These are phyloP conservation scores for Oehlia diaphana DNA, from an alignment of 192 early-diverging fungal species.

Conservation along the genomic window DNA sequence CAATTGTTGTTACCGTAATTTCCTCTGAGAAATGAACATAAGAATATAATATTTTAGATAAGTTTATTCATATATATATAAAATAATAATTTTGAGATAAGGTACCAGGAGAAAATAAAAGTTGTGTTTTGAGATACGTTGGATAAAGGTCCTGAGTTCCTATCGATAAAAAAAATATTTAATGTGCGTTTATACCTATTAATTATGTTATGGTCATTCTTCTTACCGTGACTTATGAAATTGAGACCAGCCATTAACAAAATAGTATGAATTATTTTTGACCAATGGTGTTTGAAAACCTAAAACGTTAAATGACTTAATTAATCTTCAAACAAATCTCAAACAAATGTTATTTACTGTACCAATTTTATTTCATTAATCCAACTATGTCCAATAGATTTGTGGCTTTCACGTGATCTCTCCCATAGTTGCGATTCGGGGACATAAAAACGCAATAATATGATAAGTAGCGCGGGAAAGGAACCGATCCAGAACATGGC, in stretches of 20 bases:
- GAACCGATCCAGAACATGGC: conserved; percentile 71
- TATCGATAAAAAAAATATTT: not conserved
- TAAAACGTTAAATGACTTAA: too few species aligned
- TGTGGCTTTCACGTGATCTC: too few species aligned
- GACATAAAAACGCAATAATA: conserved; percentile 60
- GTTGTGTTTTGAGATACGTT: conserved; percentile 44
- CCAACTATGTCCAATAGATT: too few species aligned
- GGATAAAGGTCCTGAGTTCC: conserved; percentile 70
- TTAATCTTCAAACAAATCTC: too few species aligned
- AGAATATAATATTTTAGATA: too few species aligned
- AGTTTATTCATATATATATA: too few species aligned
- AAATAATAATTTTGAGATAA: too few species aligned
- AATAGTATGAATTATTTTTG: conserved; percentile 50
- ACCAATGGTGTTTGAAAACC: conserved; percentile 49
- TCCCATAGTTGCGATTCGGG: conserved; percentile 50
- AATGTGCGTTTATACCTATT: too few species aligned
- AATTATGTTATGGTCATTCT: not conserved
- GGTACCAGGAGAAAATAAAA: not conserved
- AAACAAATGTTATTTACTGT: too few species aligned
- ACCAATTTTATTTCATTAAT: too few species aligned
- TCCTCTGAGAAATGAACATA: conserved; percentile 10
- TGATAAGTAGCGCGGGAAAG: conserved; percentile 56
- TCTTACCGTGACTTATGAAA: conserved; percentile 63
- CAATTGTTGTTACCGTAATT: conserved; percentile 58
- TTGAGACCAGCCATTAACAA: conserved; percentile 69